Percentiles rank a stretch among this genome's conserved stretches.
Evolutionary conservation across 495 filamentous ascomycete species (phyloP).

Genomic region (Penicillium silybi): DNA sequence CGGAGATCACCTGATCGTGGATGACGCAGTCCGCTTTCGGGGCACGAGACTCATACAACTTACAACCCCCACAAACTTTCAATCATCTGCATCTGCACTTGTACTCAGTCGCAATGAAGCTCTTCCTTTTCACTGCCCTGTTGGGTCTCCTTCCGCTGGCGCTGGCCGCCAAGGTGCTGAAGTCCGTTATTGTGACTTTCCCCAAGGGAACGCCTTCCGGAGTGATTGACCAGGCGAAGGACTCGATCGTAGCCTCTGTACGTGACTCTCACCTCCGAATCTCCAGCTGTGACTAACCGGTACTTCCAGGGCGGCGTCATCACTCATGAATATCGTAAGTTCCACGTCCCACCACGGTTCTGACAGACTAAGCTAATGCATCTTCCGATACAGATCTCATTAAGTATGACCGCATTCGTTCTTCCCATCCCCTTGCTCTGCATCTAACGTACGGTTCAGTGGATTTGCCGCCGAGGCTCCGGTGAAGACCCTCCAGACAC

Average conservation of each 20-base stretch:
- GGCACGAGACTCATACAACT: neutral
- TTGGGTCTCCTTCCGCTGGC: constrained; percentile 53
- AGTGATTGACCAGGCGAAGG: constrained; percentile 65
- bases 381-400: constrained; percentile 39
- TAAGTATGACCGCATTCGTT: constrained; percentile 31
- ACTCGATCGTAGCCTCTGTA: constrained; percentile 64
- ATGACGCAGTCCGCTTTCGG: constrained; percentile 21
- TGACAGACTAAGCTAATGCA: constrained; percentile 5
- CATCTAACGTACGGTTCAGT: constrained; percentile 39
- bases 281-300: neutral
- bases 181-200: constrained; percentile 76
- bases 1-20: constrained; percentile 19
- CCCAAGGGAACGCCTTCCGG: constrained; percentile 65
- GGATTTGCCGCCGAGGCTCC: constrained; percentile 75
- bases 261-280: constrained; percentile 23
- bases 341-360: neutral
- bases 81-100: neutral
- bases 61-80: neutral
- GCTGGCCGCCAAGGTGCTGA: constrained; percentile 55
- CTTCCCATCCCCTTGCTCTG: neutral
- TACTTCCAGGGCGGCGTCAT: constrained; percentile 29
- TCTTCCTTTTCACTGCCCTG: constrained; percentile 38
- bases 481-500: constrained; percentile 59
- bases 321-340: constrained; percentile 55
- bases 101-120: constrained; percentile 52